Percentiles rank a stretch among this genome's conserved stretches.
Conservation (phyloP, 345 rosid species). For the Sonneratia caseolaris region DNA sequence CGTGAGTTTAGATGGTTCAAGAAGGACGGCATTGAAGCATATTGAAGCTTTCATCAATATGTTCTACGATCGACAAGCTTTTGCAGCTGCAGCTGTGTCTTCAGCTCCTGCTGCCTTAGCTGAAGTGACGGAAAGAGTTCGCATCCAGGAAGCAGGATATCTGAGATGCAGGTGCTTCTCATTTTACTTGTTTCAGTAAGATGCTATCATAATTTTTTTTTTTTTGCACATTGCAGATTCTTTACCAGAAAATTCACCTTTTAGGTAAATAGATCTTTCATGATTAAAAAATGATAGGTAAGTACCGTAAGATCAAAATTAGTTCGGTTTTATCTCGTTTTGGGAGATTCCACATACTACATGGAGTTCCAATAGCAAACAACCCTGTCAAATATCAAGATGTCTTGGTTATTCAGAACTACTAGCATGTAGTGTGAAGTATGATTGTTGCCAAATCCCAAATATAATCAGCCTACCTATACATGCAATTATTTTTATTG, state of each 20-base stretch:
- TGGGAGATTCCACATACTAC: too few species aligned
- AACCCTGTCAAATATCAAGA: background rate
- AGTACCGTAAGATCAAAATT: background rate
- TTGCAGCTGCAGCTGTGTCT: slow-evolving; percentile 57
- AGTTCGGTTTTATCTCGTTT: background rate
- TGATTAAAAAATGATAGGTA: background rate
- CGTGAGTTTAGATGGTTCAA: slow-evolving; percentile 68
- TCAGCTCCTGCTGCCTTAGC: slow-evolving; percentile 68
- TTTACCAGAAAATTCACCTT: background rate
- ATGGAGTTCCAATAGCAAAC: background rate
- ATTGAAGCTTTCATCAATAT: slow-evolving; percentile 54
- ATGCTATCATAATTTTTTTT: background rate
- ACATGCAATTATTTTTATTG: background rate
- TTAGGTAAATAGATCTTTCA: background rate
- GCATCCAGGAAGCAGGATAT: slow-evolving; percentile 89
- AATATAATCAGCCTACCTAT: too few species aligned
- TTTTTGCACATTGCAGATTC: background rate
- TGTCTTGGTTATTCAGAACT: background rate
- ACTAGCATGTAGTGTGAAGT: background rate
- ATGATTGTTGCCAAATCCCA: background rate
- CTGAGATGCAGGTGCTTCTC: slow-evolving; percentile 74
- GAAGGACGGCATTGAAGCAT: slow-evolving; percentile 66
- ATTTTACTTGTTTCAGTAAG: background rate
- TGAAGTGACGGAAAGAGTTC: slow-evolving; percentile 84
- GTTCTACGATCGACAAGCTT: slow-evolving; percentile 62